Evolutionary conservation across 371 early-diverging fungal genomes (phyloP).

Genomic region (Conidiobolus incongruus): DNA sequence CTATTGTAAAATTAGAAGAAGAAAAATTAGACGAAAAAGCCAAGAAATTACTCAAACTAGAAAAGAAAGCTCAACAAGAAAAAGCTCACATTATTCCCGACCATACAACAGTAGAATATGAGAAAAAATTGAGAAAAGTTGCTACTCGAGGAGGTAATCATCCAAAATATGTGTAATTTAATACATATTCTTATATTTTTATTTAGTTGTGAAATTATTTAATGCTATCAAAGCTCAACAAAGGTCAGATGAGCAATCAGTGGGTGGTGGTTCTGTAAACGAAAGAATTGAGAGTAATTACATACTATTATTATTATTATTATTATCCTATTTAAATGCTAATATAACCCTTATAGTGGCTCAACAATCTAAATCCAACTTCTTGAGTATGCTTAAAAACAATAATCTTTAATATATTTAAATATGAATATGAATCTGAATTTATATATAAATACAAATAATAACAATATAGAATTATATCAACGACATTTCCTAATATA

Average conservation of each 20-base stretch:
- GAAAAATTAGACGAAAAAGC: conserved; percentile 56
- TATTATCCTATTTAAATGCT: no score
- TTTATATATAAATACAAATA: no score
- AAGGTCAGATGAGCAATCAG: not conserved
- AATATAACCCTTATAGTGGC: no score
- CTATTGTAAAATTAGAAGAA: conserved; percentile 46
- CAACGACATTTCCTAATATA: no score
- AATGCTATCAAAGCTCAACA: not conserved
- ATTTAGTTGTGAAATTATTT: not conserved
- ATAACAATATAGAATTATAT: no score
- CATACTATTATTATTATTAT: no score
- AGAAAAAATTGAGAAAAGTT: conserved; percentile 55
- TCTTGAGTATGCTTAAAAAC: not conserved
- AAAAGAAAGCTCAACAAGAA: conserved; percentile 32
- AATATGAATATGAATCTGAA: no score
- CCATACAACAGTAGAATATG: conserved; percentile 36
- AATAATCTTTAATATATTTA: not conserved
- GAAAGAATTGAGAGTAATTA: not conserved
- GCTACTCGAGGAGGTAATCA: conserved; percentile 59
- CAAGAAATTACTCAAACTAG: conserved; percentile 30
- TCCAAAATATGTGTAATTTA: not conserved
- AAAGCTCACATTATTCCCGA: conserved; percentile 43
- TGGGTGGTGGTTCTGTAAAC: not conserved
- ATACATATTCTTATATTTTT: no score
- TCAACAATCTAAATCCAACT: not conserved